phyloP scores from a whole-genome alignment of 2,329 filamentous ascomycete species.

The Curvularia sp. region DNA sequence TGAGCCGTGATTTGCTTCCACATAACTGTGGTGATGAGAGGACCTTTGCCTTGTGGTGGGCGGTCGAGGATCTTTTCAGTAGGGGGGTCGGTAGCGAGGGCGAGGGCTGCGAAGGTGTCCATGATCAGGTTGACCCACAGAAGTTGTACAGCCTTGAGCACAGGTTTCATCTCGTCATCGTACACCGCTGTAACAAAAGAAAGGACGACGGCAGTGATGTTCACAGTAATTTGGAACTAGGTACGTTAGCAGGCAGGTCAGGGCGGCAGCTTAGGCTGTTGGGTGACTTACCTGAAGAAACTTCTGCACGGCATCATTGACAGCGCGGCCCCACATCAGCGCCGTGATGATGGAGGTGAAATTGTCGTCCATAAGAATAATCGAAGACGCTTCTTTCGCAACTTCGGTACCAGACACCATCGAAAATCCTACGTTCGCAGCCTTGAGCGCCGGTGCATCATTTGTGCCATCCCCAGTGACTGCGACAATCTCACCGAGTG shows the following conservation, averaged over 20 bases:
- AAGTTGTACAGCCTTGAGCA: constrained; percentile 91
- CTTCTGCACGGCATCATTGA: constrained; percentile 98
- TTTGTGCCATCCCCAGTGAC: constrained; percentile 99
- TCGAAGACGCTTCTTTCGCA: constrained; percentile 91
- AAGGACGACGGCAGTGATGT: constrained; percentile 96
- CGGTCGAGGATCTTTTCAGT: constrained; percentile 95
- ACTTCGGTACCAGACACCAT: constrained; percentile 97
- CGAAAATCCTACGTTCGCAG: constrained; percentile 95
- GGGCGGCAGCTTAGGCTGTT: neutral
- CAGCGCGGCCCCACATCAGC: constrained; percentile 92
- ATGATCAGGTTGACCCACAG: constrained; percentile 98
- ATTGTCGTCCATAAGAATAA: constrained; percentile 97
- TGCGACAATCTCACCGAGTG: constrained; percentile 87
- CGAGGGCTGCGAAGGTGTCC: constrained; percentile 92
- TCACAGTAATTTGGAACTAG: constrained; percentile 90
- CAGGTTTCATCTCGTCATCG: constrained; percentile 83
- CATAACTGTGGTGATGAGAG: constrained; percentile 70
- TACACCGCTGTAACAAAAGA: constrained; percentile 96
- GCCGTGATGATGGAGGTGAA: constrained; percentile 95
- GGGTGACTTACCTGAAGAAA: constrained; percentile 72
- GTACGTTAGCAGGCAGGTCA: constrained; percentile 8
- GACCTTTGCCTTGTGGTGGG: constrained; percentile 82
- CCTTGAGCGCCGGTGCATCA: constrained; percentile 95
- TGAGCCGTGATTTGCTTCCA: constrained; percentile 72
- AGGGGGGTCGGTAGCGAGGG: constrained; percentile 93